Conservation (phyloP, 345 rosid species). For the Aquilaria malaccensis region DNA sequence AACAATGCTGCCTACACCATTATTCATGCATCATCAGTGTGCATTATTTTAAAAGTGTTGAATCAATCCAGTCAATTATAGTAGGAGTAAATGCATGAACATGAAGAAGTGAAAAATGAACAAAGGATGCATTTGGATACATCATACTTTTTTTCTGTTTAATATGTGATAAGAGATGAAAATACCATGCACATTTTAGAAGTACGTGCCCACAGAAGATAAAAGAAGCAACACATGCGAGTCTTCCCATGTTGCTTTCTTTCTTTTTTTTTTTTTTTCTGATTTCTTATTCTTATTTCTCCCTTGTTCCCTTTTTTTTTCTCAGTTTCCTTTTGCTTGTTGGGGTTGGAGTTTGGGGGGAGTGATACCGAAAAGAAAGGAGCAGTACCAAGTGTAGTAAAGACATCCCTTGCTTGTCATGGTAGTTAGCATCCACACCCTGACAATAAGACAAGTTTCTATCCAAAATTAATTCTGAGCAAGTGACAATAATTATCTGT, state of each 20-base stretch:
- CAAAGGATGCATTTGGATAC: too few relatives aligned
- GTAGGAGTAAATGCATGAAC: neutral
- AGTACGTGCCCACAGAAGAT: too few relatives aligned
- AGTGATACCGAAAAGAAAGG: slow-evolving; percentile 6
- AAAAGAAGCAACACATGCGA: too few relatives aligned
- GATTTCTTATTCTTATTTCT: too few relatives aligned
- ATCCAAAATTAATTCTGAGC: neutral
- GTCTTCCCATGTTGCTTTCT: too few relatives aligned
- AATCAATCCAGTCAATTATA: neutral
- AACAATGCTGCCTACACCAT: slow-evolving; percentile 64
- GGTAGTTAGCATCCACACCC: slow-evolving; percentile 93
- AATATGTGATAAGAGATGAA: too few relatives aligned
- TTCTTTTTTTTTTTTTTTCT: too few relatives aligned
- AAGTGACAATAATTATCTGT: too few relatives aligned
- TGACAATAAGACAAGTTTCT: slow-evolving; percentile 22
- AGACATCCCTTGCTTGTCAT: slow-evolving; percentile 84
- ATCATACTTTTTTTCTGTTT: too few relatives aligned
- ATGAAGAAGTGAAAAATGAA: neutral
- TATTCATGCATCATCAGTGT: slow-evolving; percentile 15
- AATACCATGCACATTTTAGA: too few relatives aligned
- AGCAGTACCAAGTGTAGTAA: slow-evolving; percentile 73
- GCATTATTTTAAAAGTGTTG: slow-evolving; percentile 5
- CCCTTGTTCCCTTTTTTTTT: too few relatives aligned
- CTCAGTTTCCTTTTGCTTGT: too few relatives aligned
- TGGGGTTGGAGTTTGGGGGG: neutral